Evolutionary conservation across 129 eudicot species (phyloP), one percentile per base, ranked within the genome.

Genomic region (Solidago caesia): DNA sequence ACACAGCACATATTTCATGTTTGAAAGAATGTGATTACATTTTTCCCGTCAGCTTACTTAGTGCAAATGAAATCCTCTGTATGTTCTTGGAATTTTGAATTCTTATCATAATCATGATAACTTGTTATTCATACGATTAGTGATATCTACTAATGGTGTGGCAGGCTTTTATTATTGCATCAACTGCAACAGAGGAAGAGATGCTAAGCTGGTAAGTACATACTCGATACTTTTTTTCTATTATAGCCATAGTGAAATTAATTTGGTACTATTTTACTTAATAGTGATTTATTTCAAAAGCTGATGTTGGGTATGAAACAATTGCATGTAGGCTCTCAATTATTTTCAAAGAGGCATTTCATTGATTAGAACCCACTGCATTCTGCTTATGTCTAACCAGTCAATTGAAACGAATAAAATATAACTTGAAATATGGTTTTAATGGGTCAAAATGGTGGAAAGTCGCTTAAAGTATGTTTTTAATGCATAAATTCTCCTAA

Each of bases 161-260:
- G 68, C 85, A 86, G 91, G 91, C 91, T 60, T 86, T 86, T 56
- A 86, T 86, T 33, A 81, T 86, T 70, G 91, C 91, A 65, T 86
- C 87, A 52, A 86, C 91, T 74, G 91, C 87, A 21, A 80, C 87
- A 45, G 85, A 86, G 55, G 87, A 83, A 48, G 91, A 86, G 70
- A 86, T 86, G 91, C 85, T 83, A 46, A 76, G 64, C 83, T 86
- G 91, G 91, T 86, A 75, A 83, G 76, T 33, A 3, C 39, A 33
- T 33, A 33, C 39, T 33, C 3, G 1, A 33, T 33, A 33, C 39
- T 33, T 33, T 33, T 33, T 33, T 33, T 33, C 39, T 33, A 33
- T 66, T 66, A 44, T 16, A 11, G 52, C 52, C 44, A 55, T 29
- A 16, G 4, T n/a, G 51, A 16, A 33, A 3, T 56, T 51, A 57